A percentile compares a stretch with the other conserved stretches of the same genome.
These are phyloP conservation scores for Calophaca sinica DNA, from an alignment of 306 rosid species.

Conservation along the genomic window DNA sequence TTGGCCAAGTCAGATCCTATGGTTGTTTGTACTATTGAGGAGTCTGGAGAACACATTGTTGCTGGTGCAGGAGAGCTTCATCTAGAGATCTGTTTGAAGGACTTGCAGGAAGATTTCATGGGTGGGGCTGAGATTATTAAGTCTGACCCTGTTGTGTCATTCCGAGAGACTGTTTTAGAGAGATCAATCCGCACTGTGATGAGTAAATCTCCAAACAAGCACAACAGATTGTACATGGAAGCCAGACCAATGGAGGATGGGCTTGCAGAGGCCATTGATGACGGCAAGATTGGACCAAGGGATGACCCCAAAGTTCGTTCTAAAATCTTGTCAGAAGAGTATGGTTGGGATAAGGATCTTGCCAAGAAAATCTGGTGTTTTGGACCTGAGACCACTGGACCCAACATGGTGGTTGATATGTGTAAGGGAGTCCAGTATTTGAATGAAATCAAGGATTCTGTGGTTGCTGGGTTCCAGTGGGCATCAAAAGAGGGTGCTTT, in stretches of 20 bases:
- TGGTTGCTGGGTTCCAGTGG: conserved; percentile 85
- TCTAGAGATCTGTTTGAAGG: conserved; percentile 91
- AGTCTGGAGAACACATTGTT: conserved; percentile 90
- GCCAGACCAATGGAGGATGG: conserved; percentile 67
- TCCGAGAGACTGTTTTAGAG: conserved; percentile 87
- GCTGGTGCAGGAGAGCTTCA: conserved; percentile 99
- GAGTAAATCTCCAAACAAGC: conserved; percentile 96
- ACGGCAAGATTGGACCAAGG: conserved; percentile 79
- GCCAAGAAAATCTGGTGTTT: conserved; percentile 92
- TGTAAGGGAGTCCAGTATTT: conserved; percentile 87
- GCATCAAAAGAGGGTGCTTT: conserved; percentile 89
- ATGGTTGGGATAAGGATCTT: conserved; percentile 84
- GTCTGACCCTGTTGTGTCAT: conserved; percentile 90
- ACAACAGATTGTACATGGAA: conserved; percentile 92
- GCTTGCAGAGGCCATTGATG: conserved; percentile 81
- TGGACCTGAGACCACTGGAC: conserved; percentile 85
- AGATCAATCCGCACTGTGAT: conserved; percentile 77
- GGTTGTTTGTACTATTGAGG: conserved; percentile 85
- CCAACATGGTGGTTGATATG: conserved; percentile 91
- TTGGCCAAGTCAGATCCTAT: conserved; percentile 92
- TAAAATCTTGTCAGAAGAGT: conserved; percentile 66
- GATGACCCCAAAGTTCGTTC: conserved; percentile 79
- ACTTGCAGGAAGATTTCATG: conserved; percentile 87
- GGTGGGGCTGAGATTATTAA: conserved; percentile 85
- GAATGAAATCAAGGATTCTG: conserved; percentile 85